Conservation (phyloP, 2,329 filamentous ascomycete genomes). For the Escovopsis weberi region DNA sequence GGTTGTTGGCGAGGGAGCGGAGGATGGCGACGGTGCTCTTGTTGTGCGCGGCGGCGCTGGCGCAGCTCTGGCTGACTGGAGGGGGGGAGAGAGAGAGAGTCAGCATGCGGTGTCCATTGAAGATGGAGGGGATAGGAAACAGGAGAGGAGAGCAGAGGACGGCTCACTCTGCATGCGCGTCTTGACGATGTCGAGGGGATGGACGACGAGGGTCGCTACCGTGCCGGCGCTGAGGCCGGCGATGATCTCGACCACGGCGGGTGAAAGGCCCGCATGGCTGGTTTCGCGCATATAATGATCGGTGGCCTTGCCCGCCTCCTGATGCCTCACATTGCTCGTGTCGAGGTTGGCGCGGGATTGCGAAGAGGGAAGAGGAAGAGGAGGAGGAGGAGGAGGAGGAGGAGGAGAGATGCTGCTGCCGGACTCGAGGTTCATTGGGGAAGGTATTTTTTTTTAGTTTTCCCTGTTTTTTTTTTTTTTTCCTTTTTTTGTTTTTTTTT, state of each 20-base stretch:
- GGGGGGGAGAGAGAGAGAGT: background rate
- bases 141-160: background rate
- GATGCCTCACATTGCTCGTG: slow-evolving; percentile 12
- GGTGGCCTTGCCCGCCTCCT: slow-evolving; percentile 1
- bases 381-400: too few species aligned
- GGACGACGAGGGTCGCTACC: slow-evolving; percentile 71
- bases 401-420: too few species aligned
- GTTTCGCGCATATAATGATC: slow-evolving; percentile 29
- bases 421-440: slow-evolving; percentile 3
- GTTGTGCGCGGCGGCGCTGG: slow-evolving; percentile 21
- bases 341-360: background rate
- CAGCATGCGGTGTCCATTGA: background rate
- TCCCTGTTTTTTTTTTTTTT: slow-evolving; percentile 5
- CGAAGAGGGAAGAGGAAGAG: too few species aligned
- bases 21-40: slow-evolving; percentile 39
- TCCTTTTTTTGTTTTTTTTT: background rate
- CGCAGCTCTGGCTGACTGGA: slow-evolving; percentile 35
- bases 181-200: slow-evolving; percentile 92
- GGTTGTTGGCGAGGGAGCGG: slow-evolving; percentile 31
- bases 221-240: slow-evolving; percentile 84
- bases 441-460: background rate
- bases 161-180: slow-evolving; percentile 73
- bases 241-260: slow-evolving; percentile 71
- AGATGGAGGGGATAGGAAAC: background rate
- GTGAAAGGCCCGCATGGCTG: slow-evolving; percentile 47